These are phyloP conservation scores for Ilyonectria mors-panacis DNA, from an alignment of 2,329 filamentous ascomycete genomes.

Conservation along the genomic window DNA sequence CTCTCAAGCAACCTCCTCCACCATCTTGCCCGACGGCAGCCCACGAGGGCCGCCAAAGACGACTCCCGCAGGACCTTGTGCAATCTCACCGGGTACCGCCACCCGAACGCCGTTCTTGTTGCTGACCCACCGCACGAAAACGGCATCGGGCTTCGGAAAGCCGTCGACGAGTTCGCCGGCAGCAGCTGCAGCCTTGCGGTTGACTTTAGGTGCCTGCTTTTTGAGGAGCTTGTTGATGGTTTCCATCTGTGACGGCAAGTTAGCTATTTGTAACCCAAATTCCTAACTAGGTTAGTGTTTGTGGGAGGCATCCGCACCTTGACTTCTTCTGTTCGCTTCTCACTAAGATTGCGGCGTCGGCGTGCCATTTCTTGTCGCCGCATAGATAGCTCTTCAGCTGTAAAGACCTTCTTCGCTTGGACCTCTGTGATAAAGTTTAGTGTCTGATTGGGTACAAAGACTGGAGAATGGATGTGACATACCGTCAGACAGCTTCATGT, in stretches of 20 bases:
- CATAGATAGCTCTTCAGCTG: constrained; percentile 74
- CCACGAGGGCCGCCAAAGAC: constrained; percentile 64
- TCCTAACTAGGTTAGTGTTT: constrained; percentile 16
- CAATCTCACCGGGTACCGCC: constrained; percentile 77
- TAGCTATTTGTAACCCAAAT: neutral
- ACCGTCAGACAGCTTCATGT: constrained; percentile 75
- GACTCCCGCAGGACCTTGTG: constrained; percentile 73
- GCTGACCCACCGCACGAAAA: constrained; percentile 80
- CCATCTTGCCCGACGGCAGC: constrained; percentile 63
- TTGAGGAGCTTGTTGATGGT: constrained; percentile 92
- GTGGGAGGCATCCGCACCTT: constrained; percentile 60
- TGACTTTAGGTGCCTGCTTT: constrained; percentile 85
- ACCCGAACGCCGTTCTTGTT: constrained; percentile 75
- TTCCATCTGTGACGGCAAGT: constrained; percentile 75
- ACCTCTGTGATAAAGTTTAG: constrained; percentile 63
- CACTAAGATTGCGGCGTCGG: constrained; percentile 73
- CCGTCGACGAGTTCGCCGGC: constrained; percentile 62
- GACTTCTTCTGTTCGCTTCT: constrained; percentile 76
- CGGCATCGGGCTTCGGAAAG: constrained; percentile 66
- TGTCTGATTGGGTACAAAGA: constrained; percentile 23
- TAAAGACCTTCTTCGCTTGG: constrained; percentile 74
- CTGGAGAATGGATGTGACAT: constrained; percentile 42
- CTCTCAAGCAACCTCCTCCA: constrained; percentile 66
- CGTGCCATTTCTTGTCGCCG: constrained; percentile 74
- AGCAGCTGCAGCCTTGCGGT: constrained; percentile 63